Conservation (phyloP, 768 basidiomycete genomes). For the Fibroporia radiculosa region DNA sequence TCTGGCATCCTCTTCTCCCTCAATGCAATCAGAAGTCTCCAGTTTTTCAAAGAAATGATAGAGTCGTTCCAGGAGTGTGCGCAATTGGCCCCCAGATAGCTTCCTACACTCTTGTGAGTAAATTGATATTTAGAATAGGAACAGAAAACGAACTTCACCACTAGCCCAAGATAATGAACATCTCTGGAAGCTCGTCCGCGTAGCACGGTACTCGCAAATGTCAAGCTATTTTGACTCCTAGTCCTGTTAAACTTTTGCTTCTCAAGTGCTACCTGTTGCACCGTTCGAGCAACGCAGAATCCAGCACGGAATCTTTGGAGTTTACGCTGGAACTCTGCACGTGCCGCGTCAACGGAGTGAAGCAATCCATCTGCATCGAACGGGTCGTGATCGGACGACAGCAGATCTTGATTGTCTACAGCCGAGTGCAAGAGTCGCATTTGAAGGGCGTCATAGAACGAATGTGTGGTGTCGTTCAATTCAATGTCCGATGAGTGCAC, state of each 20-base stretch:
- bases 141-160: conserved; percentile 35
- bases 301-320: background rate
- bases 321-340: background rate
- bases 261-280: conserved; percentile 12
- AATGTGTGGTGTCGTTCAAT: no score
- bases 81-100: conserved; percentile 27
- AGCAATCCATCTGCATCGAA: conserved; percentile 27
- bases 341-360: conserved; percentile 16
- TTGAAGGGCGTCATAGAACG: conserved; percentile 4
- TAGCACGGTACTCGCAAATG: conserved; percentile 39
- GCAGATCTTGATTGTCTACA: background rate
- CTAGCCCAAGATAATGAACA: conserved; percentile 36
- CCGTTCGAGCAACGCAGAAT: conserved; percentile 7
- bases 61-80: conserved; percentile 33
- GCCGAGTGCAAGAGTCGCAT: conserved; percentile 10
- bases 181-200: conserved; percentile 36
- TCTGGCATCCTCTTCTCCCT: conserved; percentile 25
- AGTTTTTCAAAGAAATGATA: conserved; percentile 30
- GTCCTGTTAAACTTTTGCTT: background rate
- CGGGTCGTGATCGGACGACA: conserved; percentile 3
- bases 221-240: conserved; percentile 24
- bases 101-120: conserved; percentile 26
- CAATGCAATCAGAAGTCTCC: conserved; percentile 22
- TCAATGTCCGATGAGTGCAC: conserved; percentile 21
- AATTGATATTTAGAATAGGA: background rate